Base-by-base conservation (phyloP, 345 rosid genomes). In the Populus euphratica region DNA sequence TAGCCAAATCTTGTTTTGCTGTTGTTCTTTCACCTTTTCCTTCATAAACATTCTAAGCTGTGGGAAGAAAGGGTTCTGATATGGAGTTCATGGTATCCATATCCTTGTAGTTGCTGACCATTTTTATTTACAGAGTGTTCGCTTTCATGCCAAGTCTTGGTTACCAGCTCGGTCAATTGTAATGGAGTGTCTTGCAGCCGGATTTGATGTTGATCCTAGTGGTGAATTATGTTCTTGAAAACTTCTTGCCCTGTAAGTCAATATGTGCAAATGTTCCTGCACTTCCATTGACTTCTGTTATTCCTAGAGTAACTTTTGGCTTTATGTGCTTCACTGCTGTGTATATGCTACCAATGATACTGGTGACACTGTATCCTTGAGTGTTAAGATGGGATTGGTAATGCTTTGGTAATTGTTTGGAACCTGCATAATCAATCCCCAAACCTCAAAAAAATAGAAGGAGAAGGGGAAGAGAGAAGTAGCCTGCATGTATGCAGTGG, bases 81-180 rank as follows among this genome's bases (percentile, higher is more conserved):
- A 20, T 52, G 23, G 2, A 6, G 18, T 50, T 50, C 59, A 21
- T 52, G 43, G 4, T 21, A 18, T 73, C 54, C 5, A 72, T 35
- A 8, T 10, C 25, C 16, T 29, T 31, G n/a, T 56, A 73, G 67
- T 78, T 20, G 13, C 73, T 65, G 38, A 70, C 59, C 8, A 70
- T 36, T 25, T 73, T 63, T 20, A 20, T 64, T 83, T 87, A 73
- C 88, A 93, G 97, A 83, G 86, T 84, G 88, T 96, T 61, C 82
- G 82, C 29, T 96, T 77, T 85, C 89, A 92, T 79, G 86, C 92
- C 25, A 91, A 83, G 81, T 93, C 97, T 8, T 96, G 99, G 98
- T 86, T 93, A 79, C 98, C 95, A 1, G 97, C 97, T 38, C 82
- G 97, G 33, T 87, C 97, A 71, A 91, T 93, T 69, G 97, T 93